Evolutionary conservation across 2,329 filamentous ascomycete genomes (phyloP).

Genomic region (Lojkania enalia): DNA sequence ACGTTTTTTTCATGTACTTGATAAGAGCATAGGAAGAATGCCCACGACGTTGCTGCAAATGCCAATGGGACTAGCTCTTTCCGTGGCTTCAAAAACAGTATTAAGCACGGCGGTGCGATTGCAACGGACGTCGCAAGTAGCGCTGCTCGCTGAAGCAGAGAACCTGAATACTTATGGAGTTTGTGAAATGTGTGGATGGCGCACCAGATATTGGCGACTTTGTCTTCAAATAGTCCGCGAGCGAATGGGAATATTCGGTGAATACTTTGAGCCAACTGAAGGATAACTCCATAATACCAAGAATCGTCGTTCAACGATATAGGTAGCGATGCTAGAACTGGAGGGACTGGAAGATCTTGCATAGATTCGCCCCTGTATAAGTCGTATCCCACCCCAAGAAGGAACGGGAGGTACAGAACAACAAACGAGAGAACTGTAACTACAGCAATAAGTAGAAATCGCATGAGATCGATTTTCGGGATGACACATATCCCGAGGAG

Average conservation of each 20-base stretch:
- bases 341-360: slow-evolving; percentile 61
- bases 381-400: slow-evolving; percentile 72
- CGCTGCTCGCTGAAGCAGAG: slow-evolving; percentile 74
- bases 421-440: slow-evolving; percentile 74
- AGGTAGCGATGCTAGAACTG: slow-evolving; percentile 66
- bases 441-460: slow-evolving; percentile 74
- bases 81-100: slow-evolving; percentile 77
- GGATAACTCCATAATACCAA: slow-evolving; percentile 71
- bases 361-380: slow-evolving; percentile 64
- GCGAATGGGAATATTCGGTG: slow-evolving; percentile 96
- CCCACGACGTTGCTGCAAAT: slow-evolving; percentile 86
- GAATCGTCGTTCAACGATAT: slow-evolving; percentile 63
- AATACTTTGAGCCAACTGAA: slow-evolving; percentile 80
- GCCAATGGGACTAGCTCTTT: slow-evolving; percentile 78
- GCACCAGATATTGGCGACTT: slow-evolving; percentile 98
- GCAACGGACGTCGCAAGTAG: slow-evolving; percentile 73
- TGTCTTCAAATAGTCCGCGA: slow-evolving; percentile 96
- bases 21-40: slow-evolving; percentile 96
- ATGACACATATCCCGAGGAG: slow-evolving; percentile 84
- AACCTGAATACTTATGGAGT: slow-evolving; percentile 71
- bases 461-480: slow-evolving; percentile 67
- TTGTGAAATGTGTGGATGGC: slow-evolving; percentile 88
- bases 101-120: slow-evolving; percentile 76
- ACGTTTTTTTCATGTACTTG: slow-evolving; percentile 99
- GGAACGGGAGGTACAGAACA: slow-evolving; percentile 73